Evolutionary conservation across 116 monocot genomes (phyloP), one percentile per base, ranked within the genome.

Genomic region (Zostera marina): DNA sequence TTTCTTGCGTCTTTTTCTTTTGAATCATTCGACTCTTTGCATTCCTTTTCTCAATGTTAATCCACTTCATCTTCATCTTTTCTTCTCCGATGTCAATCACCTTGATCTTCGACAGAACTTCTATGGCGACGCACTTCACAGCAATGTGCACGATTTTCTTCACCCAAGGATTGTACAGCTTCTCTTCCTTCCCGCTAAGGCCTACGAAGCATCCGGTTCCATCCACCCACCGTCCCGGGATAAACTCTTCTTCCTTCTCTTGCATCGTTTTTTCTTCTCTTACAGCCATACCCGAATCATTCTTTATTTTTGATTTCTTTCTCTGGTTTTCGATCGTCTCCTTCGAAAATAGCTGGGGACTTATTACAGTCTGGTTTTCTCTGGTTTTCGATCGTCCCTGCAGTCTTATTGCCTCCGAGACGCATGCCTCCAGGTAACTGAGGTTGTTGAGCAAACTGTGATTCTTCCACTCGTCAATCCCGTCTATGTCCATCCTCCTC

Each of bases 221-320:
- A 24, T 54, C 54, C 25, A 54, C 22, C 54, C 54, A 54, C 54
- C 54, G 22, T 54, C 25, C 54, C 22, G 54, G 54, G 13, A 54
- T 12, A 24, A 54, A 54, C 11, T 7, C 11, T 7, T 48, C 15
- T 8, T 8, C 11, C n/a, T 7, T 48, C 48, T 49, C 48, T 19
- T 49, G 48, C 48, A 49, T 49, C 48, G 48, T 49, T 8, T 49
- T 49, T 19, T 19, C 48, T 19, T n/a, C 48, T 17, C 2, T 12
- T 8, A 49, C 48, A 5, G 5, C 32, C 4, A 3, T 32, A n/a
- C 48, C 0, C 13, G 13, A 24, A 14, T 54, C 25, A 13, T 54
- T 13, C 22, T 4, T 13, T 24, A 11, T 1, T 24, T 14, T 22
- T 11, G 22, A 11, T 22, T 54, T 22, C 54, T 54, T 23, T 1